phyloP scores from a whole-genome alignment of 805 yeast species.

The Wickerhamiella slavikovae region DNA sequence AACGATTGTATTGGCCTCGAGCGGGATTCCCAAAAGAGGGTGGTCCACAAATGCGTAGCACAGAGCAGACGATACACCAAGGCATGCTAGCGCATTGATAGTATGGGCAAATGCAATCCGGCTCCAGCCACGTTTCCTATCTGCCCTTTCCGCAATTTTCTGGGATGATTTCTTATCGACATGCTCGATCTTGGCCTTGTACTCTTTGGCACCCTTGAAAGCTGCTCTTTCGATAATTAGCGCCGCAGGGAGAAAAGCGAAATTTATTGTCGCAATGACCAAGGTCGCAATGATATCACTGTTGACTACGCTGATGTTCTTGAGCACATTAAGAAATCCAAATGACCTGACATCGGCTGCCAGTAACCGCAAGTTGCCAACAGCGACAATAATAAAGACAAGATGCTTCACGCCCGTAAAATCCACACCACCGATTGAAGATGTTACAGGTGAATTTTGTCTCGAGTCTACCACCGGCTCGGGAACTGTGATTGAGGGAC shows the following conservation, averaged over 20 bases:
- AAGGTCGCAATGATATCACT: conserved; percentile 15
- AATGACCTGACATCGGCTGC: conserved; percentile 19
- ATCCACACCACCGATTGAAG: too few species aligned
- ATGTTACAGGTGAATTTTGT: too few species aligned
- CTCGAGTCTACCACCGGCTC: too few species aligned
- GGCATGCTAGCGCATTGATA: conserved; percentile 11
- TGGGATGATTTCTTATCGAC: background rate
- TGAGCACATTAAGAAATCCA: conserved; percentile 18
- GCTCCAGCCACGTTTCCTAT: conserved; percentile 14
- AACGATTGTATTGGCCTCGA: conserved; percentile 23
- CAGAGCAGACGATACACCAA: conserved; percentile 6
- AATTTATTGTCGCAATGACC: conserved; percentile 14
- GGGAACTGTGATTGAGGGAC: too few species aligned
- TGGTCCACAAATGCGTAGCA: conserved; percentile 18
- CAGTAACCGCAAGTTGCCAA: conserved; percentile 22
- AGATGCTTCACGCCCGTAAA: conserved; percentile 22
- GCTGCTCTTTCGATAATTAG: conserved; percentile 18
- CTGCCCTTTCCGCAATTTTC: background rate
- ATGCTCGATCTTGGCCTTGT: background rate
- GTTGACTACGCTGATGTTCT: conserved; percentile 15
- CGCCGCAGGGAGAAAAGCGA: conserved; percentile 20
- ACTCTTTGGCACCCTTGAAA: conserved; percentile 5
- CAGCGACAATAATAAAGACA: conserved; percentile 19
- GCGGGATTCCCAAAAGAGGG: conserved; percentile 25
- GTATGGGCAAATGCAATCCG: conserved; percentile 17